phyloP scores from a whole-genome alignment of 169 alveolate genomes.

The Plasmodium blacklocki region DNA sequence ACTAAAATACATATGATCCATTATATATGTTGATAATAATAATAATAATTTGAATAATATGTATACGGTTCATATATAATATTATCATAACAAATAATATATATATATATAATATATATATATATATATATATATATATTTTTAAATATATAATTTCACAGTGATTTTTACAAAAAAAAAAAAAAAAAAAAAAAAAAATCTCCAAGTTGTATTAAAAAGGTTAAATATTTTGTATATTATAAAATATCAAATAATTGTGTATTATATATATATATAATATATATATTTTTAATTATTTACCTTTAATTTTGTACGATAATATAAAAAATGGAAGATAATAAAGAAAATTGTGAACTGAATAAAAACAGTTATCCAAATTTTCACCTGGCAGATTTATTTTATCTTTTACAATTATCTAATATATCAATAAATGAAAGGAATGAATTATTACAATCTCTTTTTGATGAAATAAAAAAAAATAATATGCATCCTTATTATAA shows the following conservation, averaged over 20 bases:
- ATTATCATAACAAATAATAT: too few relatives aligned
- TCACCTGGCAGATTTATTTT: slow-evolving; percentile 52
- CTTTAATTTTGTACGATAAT: too few relatives aligned
- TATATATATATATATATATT: background rate
- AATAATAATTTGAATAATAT: too few relatives aligned
- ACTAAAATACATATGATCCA: too few relatives aligned
- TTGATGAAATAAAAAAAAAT: slow-evolving; percentile 67
- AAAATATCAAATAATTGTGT: background rate
- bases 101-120: too few relatives aligned
- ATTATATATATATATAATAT: background rate
- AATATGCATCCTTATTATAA: slow-evolving; percentile 83
- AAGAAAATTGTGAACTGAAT: slow-evolving; percentile 40
- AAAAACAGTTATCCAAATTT: slow-evolving; percentile 65
- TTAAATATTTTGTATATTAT: background rate
- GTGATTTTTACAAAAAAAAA: background rate
- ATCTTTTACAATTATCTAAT: slow-evolving; percentile 48
- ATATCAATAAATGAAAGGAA: slow-evolving; percentile 46
- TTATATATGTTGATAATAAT: too few relatives aligned
- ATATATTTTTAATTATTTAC: too few relatives aligned
- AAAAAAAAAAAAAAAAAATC: background rate
- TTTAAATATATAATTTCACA: background rate
- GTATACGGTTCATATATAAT: too few relatives aligned
- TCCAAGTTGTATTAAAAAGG: background rate
- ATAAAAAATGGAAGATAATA: slow-evolving; percentile 28
- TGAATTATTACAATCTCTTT: slow-evolving; percentile 25